These are phyloP conservation scores for Anthoceros angustus DNA, from an alignment of 225 moss, liverwort and hornwort species.

Conservation along the genomic window DNA sequence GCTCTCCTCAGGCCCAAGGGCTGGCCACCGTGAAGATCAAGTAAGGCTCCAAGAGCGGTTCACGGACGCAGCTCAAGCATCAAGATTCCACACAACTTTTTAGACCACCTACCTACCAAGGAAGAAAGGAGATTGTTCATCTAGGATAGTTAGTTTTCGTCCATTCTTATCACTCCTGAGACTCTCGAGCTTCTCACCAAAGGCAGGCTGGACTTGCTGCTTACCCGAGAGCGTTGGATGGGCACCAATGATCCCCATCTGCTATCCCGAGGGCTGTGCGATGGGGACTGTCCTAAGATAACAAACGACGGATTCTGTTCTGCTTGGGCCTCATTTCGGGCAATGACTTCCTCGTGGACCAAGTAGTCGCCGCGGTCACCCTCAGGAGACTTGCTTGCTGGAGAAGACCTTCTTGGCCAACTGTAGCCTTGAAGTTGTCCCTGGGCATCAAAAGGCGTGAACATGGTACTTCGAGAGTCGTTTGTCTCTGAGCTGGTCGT, in stretches of 20 bases:
- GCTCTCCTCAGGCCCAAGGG: no score
- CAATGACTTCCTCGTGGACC: not conserved
- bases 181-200: not conserved
- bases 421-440: not conserved
- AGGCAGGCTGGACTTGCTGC: no score
- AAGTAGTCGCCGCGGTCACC: not conserved
- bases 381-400: not conserved
- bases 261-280: slow-evolving; percentile 1
- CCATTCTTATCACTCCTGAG: not conserved
- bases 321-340: not conserved
- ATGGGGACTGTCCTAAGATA: not conserved
- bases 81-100: no score
- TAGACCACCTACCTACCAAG: no score
- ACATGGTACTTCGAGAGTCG: not conserved
- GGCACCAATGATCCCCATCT: not conserved
- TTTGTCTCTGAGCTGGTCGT: not conserved
- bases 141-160: not conserved
- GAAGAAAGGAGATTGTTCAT: no score
- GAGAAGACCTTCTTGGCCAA: not conserved
- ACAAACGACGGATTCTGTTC: not conserved
- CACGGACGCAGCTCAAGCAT: no score
- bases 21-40: no score
- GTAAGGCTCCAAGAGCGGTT: no score
- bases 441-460: not conserved
- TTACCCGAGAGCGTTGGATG: no score